These are phyloP conservation scores for Verbena officinalis DNA, from an alignment of 257 asterid genomes.

Conservation along the genomic window DNA sequence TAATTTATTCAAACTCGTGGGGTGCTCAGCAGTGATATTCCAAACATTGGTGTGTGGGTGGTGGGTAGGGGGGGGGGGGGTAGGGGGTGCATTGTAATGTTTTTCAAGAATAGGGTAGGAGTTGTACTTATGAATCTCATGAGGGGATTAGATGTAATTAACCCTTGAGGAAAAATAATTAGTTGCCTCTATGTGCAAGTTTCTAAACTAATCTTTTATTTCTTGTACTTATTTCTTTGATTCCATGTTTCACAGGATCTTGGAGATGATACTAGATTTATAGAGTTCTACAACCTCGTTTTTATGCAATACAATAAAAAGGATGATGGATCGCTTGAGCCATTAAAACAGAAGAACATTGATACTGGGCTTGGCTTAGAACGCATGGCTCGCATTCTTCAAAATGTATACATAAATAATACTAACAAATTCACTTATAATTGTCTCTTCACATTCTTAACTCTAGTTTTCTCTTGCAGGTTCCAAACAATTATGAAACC, in stretches of 20 bases:
- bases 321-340: slow-evolving; percentile 96
- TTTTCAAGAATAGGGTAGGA: no score
- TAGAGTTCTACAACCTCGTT: slow-evolving; percentile 97
- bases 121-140: no score
- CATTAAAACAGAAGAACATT: slow-evolving; percentile 90
- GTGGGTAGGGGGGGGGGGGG: no score
- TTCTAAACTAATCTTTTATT: slow-evolving; percentile 8
- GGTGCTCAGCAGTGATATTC: no score
- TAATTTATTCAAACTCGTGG: no score
- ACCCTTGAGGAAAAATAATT: no score
- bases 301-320: slow-evolving; percentile 90
- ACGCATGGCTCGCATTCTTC: slow-evolving; percentile 97
- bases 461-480: slow-evolving; percentile 52
- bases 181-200: slow-evolving; percentile 18
- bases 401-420: slow-evolving; percentile 44
- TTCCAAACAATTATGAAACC: slow-evolving; percentile 90
- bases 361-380: slow-evolving; percentile 98
- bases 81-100: no score
- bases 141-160: no score
- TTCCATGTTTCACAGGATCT: slow-evolving; percentile 64
- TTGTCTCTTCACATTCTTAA: slow-evolving; percentile 9
- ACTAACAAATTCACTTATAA: slow-evolving; percentile 2
- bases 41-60: no score
- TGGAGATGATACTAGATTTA: slow-evolving; percentile 91
- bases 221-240: slow-evolving; percentile 7